Evolutionary conservation across 176 grass and related monocot genomes (phyloP), one percentile per base, ranked within the genome.

Genomic region (Oryza punctata): DNA sequence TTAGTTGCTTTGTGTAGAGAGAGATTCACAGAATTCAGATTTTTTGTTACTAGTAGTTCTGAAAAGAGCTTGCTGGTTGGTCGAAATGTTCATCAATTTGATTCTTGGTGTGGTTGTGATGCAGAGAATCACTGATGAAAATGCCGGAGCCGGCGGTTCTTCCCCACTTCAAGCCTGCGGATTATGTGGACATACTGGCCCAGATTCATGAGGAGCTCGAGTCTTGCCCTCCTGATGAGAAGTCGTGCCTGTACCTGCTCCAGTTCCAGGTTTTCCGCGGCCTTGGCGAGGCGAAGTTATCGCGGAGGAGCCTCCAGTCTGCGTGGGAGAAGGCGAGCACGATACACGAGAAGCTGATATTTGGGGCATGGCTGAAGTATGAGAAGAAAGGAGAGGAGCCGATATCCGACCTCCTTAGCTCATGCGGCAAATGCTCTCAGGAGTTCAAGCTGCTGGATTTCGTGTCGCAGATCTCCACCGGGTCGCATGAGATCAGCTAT

Each of bases 141-240:
- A 90, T 99, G 63, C 87, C 87, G 3, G 97, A 96, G 37, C 96
- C 89, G 6, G 43, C 88, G 0, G 83, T 99, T 32, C 89, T 96
- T 11, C 84, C 91, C 0, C 89, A 92, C 68, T 99, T 92, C 61
- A 99, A 96, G 86, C 96, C 96, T 0, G 84, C 80, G 0, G 91
- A 96, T 72, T 96, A 99, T 72, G 97, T 99, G 0, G 89, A 89
- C 43, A 80, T 99, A 70, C 64, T 99, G 81, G 89, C 93, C 12
- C 91, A 87, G 85, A 96, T 99, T 69, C 97, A 99, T 9, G 97
- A 99, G 88, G 93, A 99, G 84, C 78, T 99, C 40, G 97, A 99
- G 84, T 85, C 72, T 16, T 99, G 97, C 86, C 72, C 78, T 37
- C 87, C 91, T 0, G 87, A 96, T 35, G 85, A 94, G 40, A 99